Conservation (phyloP, 1,284 basidiomycete species). For the Marasmius sp. region DNA sequence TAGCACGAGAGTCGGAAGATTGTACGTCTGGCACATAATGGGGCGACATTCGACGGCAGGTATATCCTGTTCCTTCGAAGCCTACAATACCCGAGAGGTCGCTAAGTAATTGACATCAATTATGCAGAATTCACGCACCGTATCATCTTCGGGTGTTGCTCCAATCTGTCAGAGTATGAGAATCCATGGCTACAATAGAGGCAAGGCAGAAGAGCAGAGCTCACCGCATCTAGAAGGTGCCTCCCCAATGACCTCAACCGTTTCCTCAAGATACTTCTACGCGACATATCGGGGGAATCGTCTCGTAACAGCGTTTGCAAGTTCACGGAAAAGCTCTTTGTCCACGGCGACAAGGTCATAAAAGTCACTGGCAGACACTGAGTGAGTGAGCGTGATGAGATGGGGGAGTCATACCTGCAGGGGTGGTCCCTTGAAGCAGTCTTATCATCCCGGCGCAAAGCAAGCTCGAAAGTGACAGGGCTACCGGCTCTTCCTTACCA, state of each 20-base stretch:
- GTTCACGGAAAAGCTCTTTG: constrained; percentile 36
- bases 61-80: not conserved
- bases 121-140: not conserved
- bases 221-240: constrained; percentile 7
- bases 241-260: constrained; percentile 3
- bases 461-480: constrained; percentile 44
- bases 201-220: not conserved
- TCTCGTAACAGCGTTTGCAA: constrained; percentile 5
- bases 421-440: constrained; percentile 31
- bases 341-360: constrained; percentile 48
- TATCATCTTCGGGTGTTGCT: not conserved
- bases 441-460: constrained; percentile 49
- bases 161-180: not conserved
- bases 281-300: not conserved
- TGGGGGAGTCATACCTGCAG: constrained; percentile 30
- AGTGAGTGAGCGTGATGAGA: not conserved
- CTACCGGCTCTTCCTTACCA: constrained; percentile 47
- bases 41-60: not conserved
- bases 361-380: constrained; percentile 26
- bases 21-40: not conserved
- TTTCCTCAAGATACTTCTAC: constrained; percentile 1
- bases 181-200: not conserved
- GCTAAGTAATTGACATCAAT: not conserved
- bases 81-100: not conserved
- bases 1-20: not conserved